Evolutionary conservation across 2,329 filamentous ascomycete species (phyloP), one percentile per base, ranked within the genome.

Genomic region (Pseudogymnoascus sp.): DNA sequence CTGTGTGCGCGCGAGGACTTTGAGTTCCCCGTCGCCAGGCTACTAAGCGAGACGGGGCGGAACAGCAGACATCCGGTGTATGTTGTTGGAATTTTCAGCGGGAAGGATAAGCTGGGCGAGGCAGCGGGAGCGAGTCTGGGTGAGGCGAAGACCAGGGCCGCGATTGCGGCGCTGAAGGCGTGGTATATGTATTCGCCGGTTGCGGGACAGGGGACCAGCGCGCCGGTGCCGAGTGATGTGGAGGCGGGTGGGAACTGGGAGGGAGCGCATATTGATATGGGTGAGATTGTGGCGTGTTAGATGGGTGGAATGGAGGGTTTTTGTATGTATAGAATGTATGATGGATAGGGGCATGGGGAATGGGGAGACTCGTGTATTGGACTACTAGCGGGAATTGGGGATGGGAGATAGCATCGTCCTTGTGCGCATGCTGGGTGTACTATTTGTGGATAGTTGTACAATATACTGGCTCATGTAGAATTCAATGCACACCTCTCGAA

Each of bases 141-240:
- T 67, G 84, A 91, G 70, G 93, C 90, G 33, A 85, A 91, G 66
- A 81, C 84, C 66, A 84, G 90, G 74, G 94, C 94, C 19, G 86
- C 90, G 38, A 92, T 95, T 71, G 87, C 89, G 66, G 87, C 92
- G 16, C 80, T 99, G 72, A 96, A 96, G 81, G 82, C 88, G 5
- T 99, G 94, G 94, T 99, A 99, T 76, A 80, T 99, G 61, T 99
- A 99, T 79, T 92, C 87, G 74, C 93, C 94, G 1, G 72, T 35
- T 73, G 37, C 23, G 8, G 70, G 69, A 11, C 65, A 66, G 23
- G 65, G 69, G 60, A 67, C 62, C 1, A 65, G 79, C 23, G 74
- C 78, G 6, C 76, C 77, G 33, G 71, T 83, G 61, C 82, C 83
- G 26, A 83, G 79, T 67, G 79, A 80, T 65, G 78, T 72, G 66